Percentiles rank a stretch among this genome's conserved stretches.
These are phyloP conservation scores for Acanthamoeba royreba DNA, from an alignment of 208 protist species.

Conservation along the genomic window DNA sequence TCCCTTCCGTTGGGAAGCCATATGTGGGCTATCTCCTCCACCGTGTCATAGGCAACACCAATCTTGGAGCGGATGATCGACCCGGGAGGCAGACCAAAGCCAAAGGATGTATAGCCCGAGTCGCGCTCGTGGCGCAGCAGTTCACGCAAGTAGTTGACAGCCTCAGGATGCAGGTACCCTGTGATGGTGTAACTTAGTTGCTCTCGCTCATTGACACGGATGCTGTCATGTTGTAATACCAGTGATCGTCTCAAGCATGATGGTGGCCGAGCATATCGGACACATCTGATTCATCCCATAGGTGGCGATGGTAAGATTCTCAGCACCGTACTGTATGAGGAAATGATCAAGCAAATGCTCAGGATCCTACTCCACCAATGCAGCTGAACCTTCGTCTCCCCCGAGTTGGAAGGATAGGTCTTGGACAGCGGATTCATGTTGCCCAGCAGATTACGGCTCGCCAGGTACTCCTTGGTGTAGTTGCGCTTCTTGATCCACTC, in stretches of 20 bases:
- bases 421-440: background rate
- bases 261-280: background rate
- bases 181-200: background rate
- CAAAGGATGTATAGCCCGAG: background rate
- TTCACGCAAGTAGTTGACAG: background rate
- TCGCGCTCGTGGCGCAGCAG: background rate
- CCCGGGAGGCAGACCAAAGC: background rate
- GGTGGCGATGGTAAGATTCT: background rate
- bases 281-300: background rate
- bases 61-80: constrained; percentile 24
- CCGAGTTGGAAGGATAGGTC: constrained; percentile 40
- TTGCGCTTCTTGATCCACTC: background rate
- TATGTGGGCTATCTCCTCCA: constrained; percentile 9
- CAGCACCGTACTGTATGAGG: background rate
- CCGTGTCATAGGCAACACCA: constrained; percentile 19
- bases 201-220: background rate
- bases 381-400: background rate
- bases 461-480: background rate
- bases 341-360: background rate
- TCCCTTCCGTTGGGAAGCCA: background rate
- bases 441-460: background rate
- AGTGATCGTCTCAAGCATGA: background rate
- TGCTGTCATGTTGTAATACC: background rate
- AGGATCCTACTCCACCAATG: no score
- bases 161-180: background rate